These are phyloP conservation scores for Bipolaris zeicola DNA, from an alignment of 2,329 filamentous ascomycete species.

Conservation along the genomic window DNA sequence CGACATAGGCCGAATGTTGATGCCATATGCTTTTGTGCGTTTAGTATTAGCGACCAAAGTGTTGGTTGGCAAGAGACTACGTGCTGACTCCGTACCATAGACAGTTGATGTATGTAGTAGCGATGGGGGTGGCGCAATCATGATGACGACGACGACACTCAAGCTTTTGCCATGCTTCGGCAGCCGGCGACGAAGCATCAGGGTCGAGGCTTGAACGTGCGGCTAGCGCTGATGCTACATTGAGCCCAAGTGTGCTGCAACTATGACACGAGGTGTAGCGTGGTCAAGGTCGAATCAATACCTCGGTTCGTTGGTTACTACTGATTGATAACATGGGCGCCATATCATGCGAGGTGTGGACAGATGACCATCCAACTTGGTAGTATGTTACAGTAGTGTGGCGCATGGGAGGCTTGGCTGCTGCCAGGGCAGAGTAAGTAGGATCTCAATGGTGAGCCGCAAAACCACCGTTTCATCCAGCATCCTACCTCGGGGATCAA, in stretches of 20 bases:
- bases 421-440: background rate
- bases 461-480: background rate
- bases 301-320: too few relatives aligned
- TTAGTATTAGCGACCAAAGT: background rate
- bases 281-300: background rate
- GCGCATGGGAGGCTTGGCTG: too few relatives aligned
- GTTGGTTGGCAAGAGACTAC: too few relatives aligned
- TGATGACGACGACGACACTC: background rate
- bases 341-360: background rate
- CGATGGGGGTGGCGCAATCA: too few relatives aligned
- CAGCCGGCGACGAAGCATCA: conserved; percentile 5
- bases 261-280: background rate
- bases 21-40: background rate
- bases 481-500: background rate
- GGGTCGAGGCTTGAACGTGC: background rate
- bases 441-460: background rate
- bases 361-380: background rate
- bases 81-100: background rate
- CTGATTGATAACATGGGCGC: background rate
- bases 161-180: conserved; percentile 21
- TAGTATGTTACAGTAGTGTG: background rate
- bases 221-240: conserved; percentile 3
- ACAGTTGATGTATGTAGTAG: background rate
- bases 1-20: too few relatives aligned
- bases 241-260: conserved; percentile 7